These are phyloP conservation scores for Cercospora janseana DNA, from an alignment of 2,329 filamentous ascomycete genomes.

Conservation along the genomic window DNA sequence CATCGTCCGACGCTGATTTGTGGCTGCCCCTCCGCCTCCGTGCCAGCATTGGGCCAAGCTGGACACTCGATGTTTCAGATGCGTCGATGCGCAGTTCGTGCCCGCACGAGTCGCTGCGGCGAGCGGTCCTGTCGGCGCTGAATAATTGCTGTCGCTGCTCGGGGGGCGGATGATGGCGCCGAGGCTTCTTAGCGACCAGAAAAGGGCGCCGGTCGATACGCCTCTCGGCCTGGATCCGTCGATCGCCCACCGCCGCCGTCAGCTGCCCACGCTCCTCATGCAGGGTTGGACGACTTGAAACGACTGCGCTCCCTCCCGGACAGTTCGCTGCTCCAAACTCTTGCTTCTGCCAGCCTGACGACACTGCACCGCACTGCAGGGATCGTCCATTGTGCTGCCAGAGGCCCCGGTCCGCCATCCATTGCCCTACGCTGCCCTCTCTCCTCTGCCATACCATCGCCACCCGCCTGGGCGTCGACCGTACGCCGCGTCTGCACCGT, in stretches of 20 bases:
- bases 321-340: slow-evolving; percentile 5
- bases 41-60: slow-evolving; percentile 1
- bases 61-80: slow-evolving; percentile 7
- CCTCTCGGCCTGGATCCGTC: slow-evolving; percentile 4
- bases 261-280: slow-evolving; percentile 6
- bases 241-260: background rate
- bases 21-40: background rate
- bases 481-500: background rate
- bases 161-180: too few relatives aligned
- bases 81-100: background rate
- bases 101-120: background rate
- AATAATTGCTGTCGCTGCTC: slow-evolving; percentile 3
- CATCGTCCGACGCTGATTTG: background rate
- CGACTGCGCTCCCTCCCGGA: slow-evolving; percentile 1
- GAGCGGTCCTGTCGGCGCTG: slow-evolving; percentile 4
- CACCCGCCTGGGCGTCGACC: slow-evolving; percentile 1
- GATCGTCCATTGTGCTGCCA: background rate
- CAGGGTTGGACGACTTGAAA: slow-evolving; percentile 5
- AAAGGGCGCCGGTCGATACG: slow-evolving; percentile 5
- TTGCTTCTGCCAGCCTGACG: slow-evolving; percentile 8
- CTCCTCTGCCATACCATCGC: background rate
- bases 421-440: background rate
- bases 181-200: background rate
- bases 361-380: slow-evolving; percentile 4
- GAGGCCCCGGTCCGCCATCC: background rate